Conservation (phyloP, 2,329 filamentous ascomycete genomes). For the Nemania diffusa region DNA sequence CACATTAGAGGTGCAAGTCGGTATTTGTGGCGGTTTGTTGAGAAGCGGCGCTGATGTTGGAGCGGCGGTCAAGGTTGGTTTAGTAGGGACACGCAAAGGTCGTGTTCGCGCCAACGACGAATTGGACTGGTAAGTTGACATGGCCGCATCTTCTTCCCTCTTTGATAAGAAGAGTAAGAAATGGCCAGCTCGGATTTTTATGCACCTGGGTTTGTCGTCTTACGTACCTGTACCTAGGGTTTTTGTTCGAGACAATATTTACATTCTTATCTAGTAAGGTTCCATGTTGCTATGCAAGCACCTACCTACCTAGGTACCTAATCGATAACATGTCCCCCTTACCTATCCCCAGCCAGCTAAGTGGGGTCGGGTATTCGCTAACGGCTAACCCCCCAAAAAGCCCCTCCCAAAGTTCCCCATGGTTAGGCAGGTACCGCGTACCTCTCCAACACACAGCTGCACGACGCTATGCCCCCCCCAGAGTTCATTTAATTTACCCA, state of each 20-base stretch:
- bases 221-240: neutral
- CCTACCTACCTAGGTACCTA: neutral
- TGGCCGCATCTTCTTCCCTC: conserved; percentile 43
- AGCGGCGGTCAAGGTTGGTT: conserved; percentile 47
- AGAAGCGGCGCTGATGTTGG: conserved; percentile 37
- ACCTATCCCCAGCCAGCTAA: too few species aligned
- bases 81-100: conserved; percentile 43
- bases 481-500: neutral
- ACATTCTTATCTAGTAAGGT: conserved; percentile 13
- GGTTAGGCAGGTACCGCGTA: too few species aligned
- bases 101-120: conserved; percentile 48
- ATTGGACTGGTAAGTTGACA: conserved; percentile 49
- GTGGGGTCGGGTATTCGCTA: neutral
- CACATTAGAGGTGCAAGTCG: conserved; percentile 62
- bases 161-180: neutral
- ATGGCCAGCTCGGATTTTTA: neutral
- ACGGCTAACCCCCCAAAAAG: too few species aligned
- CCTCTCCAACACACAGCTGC: too few species aligned
- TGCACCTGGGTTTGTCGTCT: neutral
- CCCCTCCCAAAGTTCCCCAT: too few species aligned
- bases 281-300: conserved; percentile 25
- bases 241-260: conserved; percentile 24
- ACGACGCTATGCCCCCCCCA: neutral
- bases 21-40: conserved; percentile 38
- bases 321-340: neutral